These are phyloP conservation scores for Osmanthus fragrans DNA, from an alignment of 257 asterid species.

Conservation along the genomic window DNA sequence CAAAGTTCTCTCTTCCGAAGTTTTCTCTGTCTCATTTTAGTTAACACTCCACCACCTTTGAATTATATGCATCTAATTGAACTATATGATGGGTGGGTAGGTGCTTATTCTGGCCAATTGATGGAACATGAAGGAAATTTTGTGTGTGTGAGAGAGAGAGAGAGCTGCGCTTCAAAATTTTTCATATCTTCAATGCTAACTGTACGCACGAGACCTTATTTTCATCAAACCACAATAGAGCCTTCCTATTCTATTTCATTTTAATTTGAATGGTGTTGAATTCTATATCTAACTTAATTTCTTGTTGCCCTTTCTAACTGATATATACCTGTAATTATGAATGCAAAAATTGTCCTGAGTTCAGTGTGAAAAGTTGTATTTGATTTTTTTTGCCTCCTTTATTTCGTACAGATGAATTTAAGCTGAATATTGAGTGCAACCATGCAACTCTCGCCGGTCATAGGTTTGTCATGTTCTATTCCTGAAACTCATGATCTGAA, in stretches of 20 bases:
- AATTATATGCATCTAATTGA: not conserved
- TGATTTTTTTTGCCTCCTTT: not conserved
- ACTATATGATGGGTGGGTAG: not conserved
- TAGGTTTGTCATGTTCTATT: conserved; percentile 54
- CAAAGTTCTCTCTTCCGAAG: not conserved
- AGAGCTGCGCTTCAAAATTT: too few relatives aligned
- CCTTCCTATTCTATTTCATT: too few relatives aligned
- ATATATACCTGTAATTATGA: not conserved
- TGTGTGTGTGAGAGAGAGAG: too few relatives aligned
- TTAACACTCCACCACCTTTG: not conserved
- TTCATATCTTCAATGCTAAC: not conserved
- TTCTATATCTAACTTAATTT: not conserved
- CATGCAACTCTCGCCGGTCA: conserved; percentile 98
- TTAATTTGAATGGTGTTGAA: not conserved
- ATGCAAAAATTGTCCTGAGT: not conserved
- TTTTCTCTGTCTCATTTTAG: not conserved
- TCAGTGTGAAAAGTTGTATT: not conserved
- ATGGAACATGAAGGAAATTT: too few relatives aligned
- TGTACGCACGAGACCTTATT: not conserved
- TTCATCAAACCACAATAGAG: not conserved
- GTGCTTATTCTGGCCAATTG: not conserved
- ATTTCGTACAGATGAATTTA: conserved; percentile 71
- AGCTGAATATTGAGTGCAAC: conserved; percentile 96
- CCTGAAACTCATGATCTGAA: not conserved
- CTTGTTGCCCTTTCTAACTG: not conserved